Base-by-base conservation (phyloP, 2,329 filamentous ascomycete species). In the Diaporthe eres region DNA sequence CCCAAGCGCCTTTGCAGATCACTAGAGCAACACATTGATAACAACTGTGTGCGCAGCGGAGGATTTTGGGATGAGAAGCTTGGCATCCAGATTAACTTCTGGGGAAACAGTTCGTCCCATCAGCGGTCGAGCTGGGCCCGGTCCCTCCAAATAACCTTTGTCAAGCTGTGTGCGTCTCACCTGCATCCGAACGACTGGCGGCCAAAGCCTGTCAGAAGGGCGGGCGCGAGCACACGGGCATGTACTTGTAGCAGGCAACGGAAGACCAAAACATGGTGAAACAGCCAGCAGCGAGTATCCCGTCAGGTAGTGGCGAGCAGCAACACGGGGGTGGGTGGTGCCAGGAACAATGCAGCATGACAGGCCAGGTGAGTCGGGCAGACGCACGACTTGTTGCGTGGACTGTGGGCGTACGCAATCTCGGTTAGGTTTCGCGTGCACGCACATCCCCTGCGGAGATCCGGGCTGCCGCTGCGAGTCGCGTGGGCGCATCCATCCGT, bases 51-150 rank as follows among this genome's bases (percentile, higher is more conserved):
- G 47, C 47, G 63, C 31, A 25, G 47, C 44, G 63, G 47, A 53
- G 63, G 44, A 67, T 67, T 68, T 53, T 68, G 22, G n/a, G 22
- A 19, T 19, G 28, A 19, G 44, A 51, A 39, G n/a, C 74, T 75
- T 75, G 74, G 74, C 74, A 65, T 65, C 34, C 49, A 55, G 67
- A 75, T 75, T 63, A 75, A 25, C 47, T 75, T 75, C 61, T 72
- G 68, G 68, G 68, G 65, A 70, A 70, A 70, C 65, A 42, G 65
- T 68, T 74, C 51, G 37, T 74, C 72, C 63, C 44, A 22, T 72
- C 57, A 19, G 34, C n/a, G 25, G n/a, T 42, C 34, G 8, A 53
- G 31, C 47, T 39, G 65, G 63, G 44, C 42, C 63, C 19, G 47
- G 71, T 37, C 55, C 71, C 74, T 57, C 74, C 39, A 37, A 58